A percentile compares a stretch with the other conserved stretches of the same genome.
These are phyloP conservation scores for Phaseolus coccineus DNA, from an alignment of 331 rosid species.

Conservation along the genomic window DNA sequence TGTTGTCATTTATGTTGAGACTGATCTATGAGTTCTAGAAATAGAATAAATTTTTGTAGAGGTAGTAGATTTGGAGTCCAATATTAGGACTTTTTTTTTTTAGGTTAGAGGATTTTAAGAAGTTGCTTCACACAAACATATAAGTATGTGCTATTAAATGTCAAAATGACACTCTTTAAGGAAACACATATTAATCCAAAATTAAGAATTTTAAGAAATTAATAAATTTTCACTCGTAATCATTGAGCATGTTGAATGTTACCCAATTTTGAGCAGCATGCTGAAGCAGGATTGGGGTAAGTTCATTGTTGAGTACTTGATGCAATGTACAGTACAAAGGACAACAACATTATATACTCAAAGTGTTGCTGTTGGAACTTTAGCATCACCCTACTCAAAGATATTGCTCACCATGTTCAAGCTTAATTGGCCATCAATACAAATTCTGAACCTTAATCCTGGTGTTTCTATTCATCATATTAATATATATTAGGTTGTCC, in stretches of 20 bases:
- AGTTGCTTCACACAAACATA: neutral
- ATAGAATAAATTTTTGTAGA: no score
- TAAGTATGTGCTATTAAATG: neutral
- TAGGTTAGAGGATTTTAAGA: no score
- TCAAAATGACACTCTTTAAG: neutral
- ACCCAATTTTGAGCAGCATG: constrained; percentile 74
- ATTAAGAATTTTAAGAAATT: neutral
- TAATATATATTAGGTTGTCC: neutral
- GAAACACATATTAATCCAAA: neutral
- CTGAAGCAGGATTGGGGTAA: constrained; percentile 66
- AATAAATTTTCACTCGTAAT: neutral
- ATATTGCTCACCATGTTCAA: neutral
- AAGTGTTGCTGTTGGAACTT: constrained; percentile 12
- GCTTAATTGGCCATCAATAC: neutral
- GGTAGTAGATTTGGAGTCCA: no score
- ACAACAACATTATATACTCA: neutral
- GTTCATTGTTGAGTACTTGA: constrained; percentile 20
- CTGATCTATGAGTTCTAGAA: no score
- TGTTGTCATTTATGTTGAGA: no score
- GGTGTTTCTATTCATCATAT: neutral
- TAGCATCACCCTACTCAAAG: neutral
- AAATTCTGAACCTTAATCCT: neutral
- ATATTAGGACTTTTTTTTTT: no score
- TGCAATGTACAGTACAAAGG: constrained; percentile 5
- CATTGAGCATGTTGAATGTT: constrained; percentile 49